Evolutionary conservation across 805 yeast genomes (phyloP).

Genomic region (Torulaspora microellipsoides): DNA sequence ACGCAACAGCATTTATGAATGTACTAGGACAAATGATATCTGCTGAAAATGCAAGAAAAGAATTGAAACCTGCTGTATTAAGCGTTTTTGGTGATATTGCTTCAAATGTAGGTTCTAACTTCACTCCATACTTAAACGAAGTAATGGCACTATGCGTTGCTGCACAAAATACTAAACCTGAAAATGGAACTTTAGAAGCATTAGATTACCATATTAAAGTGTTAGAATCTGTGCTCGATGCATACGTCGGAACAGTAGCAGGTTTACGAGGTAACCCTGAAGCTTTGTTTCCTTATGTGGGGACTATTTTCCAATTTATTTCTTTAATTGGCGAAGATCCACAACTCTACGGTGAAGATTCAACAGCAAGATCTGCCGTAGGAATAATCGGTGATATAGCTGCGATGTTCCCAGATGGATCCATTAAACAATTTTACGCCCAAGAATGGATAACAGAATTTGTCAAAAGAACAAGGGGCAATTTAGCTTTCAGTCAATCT

Average conservation of each 20-base stretch:
- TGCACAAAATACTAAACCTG: constrained; percentile 59
- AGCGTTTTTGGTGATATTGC: constrained; percentile 97
- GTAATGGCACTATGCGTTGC: constrained; percentile 74
- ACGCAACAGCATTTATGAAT: constrained; percentile 76
- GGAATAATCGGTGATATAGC: constrained; percentile 94
- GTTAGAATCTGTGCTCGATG: constrained; percentile 87
- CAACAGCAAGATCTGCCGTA: constrained; percentile 75
- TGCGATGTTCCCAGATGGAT: constrained; percentile 75
- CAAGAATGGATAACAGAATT: constrained; percentile 79
- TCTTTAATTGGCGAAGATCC: constrained; percentile 55
- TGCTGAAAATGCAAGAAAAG: constrained; percentile 64
- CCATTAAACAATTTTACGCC: constrained; percentile 57
- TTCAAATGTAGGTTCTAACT: constrained; percentile 72
- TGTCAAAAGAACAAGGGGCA: constrained; percentile 67
- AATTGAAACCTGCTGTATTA: constrained; percentile 78
- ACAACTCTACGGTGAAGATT: constrained; percentile 56
- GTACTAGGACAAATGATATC: constrained; percentile 72
- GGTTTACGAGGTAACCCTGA: constrained; percentile 74
- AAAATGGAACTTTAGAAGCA: constrained; percentile 66
- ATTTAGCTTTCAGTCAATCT: constrained; percentile 52
- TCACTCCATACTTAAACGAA: constrained; percentile 68
- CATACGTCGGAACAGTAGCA: constrained; percentile 91
- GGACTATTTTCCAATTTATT: constrained; percentile 67
- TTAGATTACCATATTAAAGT: constrained; percentile 68
- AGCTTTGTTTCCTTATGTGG: constrained; percentile 58